phyloP scores from a whole-genome alignment of 2,329 filamentous ascomycete genomes.

The Cyanodermella asteris region DNA sequence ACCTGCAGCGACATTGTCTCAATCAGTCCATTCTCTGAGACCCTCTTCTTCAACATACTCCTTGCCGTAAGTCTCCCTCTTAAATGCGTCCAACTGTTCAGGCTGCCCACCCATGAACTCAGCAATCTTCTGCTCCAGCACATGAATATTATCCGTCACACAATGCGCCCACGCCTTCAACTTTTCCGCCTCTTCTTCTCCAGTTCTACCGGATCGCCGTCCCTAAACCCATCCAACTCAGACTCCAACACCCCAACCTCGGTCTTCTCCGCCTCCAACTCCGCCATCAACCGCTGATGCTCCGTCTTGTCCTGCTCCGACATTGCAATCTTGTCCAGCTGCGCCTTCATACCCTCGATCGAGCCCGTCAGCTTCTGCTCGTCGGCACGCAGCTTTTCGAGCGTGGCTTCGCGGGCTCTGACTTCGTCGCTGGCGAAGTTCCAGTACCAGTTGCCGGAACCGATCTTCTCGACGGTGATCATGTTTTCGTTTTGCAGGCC shows the following conservation, averaged over 20 bases:
- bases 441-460: conserved; percentile 54
- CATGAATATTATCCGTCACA: conserved; percentile 24
- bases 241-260: conserved; percentile 15
- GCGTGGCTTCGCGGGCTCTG: conserved; percentile 20
- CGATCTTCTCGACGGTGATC: conserved; percentile 46
- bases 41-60: conserved; percentile 33
- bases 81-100: conserved; percentile 21
- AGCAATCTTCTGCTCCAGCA: conserved; percentile 19
- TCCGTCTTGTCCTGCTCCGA: conserved; percentile 35
- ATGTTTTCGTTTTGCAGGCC: conserved; percentile 37
- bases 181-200: conserved; percentile 14
- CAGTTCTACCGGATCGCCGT: conserved; percentile 14
- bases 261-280: conserved; percentile 59
- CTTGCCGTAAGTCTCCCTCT: conserved; percentile 27
- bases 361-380: conserved; percentile 4
- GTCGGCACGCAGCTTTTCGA: conserved; percentile 24
- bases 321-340: too few relatives aligned
- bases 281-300: conserved; percentile 48
- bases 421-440: conserved; percentile 13
- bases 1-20: too few relatives aligned
- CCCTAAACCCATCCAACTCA: conserved; percentile 15
- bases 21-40: too few relatives aligned
- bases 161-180: conserved; percentile 14
- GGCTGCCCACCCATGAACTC: conserved; percentile 20
- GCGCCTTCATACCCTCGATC: too few relatives aligned